Conservation (phyloP, 495 filamentous ascomycete genomes). For the Aspergillus cavernicola region DNA sequence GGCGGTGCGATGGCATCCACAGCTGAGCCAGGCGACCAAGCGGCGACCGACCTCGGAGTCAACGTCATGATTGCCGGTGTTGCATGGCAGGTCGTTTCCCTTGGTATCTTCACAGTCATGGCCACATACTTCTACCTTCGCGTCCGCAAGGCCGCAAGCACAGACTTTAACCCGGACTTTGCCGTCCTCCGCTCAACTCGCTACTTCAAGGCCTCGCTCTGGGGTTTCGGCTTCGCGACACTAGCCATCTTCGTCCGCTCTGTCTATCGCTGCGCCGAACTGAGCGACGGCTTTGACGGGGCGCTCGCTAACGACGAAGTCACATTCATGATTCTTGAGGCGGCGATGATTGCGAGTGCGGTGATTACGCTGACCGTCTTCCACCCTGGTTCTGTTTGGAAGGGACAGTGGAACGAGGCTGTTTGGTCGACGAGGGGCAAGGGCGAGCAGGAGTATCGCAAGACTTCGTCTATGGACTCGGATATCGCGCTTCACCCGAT, state of each 20-base stretch:
- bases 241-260: conserved; percentile 59
- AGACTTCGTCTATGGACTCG: not conserved
- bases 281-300: conserved; percentile 59
- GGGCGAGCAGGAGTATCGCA: not conserved
- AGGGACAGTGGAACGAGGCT: conserved; percentile 7
- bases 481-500: not conserved
- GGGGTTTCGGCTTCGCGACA: conserved; percentile 46
- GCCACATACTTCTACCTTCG: conserved; percentile 47
- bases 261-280: conserved; percentile 50
- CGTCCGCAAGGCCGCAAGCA: conserved; percentile 21
- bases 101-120: conserved; percentile 50
- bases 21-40: conserved; percentile 32
- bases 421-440: not conserved
- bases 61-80: conserved; percentile 56
- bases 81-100: conserved; percentile 45
- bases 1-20: conserved; percentile 53
- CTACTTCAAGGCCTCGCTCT: not conserved
- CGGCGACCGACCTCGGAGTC: conserved; percentile 31
- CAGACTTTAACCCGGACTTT: conserved; percentile 6
- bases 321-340: conserved; percentile 67
- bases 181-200: not conserved
- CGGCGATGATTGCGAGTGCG: conserved; percentile 63
- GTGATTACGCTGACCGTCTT: conserved; percentile 53
- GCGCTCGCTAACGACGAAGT: conserved; percentile 55
- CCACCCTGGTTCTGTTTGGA: conserved; percentile 41